Percentiles rank a stretch among this genome's conserved stretches.
phyloP scores from a whole-genome alignment of 495 filamentous ascomycete genomes.

The Aspergillus biplanus region DNA sequence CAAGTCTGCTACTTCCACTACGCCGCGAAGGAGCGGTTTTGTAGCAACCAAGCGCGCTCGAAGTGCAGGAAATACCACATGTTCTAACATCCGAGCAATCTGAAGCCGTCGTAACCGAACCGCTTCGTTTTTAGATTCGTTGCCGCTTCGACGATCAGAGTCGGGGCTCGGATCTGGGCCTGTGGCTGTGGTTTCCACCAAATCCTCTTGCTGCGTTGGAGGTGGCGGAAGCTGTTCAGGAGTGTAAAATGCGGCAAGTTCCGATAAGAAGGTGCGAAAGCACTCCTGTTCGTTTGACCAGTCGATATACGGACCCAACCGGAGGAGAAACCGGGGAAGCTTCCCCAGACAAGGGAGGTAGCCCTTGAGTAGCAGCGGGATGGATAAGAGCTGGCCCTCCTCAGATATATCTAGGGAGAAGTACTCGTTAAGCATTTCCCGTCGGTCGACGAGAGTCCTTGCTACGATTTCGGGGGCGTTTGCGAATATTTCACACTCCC shows the following conservation, averaged over 20 bases:
- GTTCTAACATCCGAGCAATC: slow-evolving; percentile 72
- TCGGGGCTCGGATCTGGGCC: neutral
- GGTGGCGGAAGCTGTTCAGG: slow-evolving; percentile 76
- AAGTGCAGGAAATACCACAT: slow-evolving; percentile 87
- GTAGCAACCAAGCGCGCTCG: slow-evolving; percentile 85
- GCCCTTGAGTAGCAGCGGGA: slow-evolving; percentile 86
- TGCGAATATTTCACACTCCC: slow-evolving; percentile 64
- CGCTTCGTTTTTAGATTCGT: slow-evolving; percentile 45
- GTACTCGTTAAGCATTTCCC: slow-evolving; percentile 91
- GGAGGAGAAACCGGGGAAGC: slow-evolving; percentile 84
- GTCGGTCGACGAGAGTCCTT: slow-evolving; percentile 66
- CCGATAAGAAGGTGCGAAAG: slow-evolving; percentile 81
- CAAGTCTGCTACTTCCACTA: slow-evolving; percentile 89
- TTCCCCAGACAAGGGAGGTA: slow-evolving; percentile 86
- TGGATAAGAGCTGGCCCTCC: slow-evolving; percentile 72
- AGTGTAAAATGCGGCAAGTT: slow-evolving; percentile 91
- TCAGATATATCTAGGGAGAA: slow-evolving; percentile 83
- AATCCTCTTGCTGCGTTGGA: slow-evolving; percentile 19
- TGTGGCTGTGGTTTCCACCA: neutral
- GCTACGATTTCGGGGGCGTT: slow-evolving; percentile 66
- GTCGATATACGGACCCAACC: slow-evolving; percentile 84
- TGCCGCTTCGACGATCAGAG: neutral
- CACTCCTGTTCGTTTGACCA: slow-evolving; percentile 86
- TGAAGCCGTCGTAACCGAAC: slow-evolving; percentile 64
- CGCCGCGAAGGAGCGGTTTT: slow-evolving; percentile 71